Evolutionary conservation across 2,329 filamentous ascomycete genomes (phyloP).

Genomic region (Fusarium humuli): DNA sequence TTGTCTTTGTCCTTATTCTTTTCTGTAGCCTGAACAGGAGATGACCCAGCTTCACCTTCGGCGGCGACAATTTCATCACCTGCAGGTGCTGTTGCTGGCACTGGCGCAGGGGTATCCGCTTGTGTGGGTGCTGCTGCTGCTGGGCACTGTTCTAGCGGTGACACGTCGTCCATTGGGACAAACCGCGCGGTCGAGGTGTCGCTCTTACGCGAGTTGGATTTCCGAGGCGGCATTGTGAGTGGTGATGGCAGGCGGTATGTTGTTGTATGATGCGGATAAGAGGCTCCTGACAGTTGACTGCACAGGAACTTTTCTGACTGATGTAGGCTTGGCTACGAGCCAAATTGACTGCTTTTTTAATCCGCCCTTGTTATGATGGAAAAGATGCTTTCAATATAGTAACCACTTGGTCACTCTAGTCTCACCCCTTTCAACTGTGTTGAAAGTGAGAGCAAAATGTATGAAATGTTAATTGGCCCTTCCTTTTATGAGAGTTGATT

Average conservation of each 20-base stretch:
- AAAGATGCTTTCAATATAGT: not conserved
- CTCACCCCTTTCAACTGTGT: conserved; percentile 17
- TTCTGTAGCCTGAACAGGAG: conserved; percentile 44
- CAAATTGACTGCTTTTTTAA: not conserved
- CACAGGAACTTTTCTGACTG: not conserved
- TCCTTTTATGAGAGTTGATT: not conserved
- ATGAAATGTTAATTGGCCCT: not conserved
- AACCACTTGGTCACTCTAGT: conserved; percentile 37
- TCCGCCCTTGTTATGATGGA: not conserved
- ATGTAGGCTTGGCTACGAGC: not conserved
- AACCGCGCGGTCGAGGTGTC: conserved; percentile 61
- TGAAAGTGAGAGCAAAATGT: not conserved
- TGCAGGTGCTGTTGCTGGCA: conserved; percentile 11
- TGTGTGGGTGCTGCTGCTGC: conserved; percentile 31
- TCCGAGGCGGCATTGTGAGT: conserved; percentile 65
- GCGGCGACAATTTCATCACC: conserved; percentile 3
- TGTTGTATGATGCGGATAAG: not conserved
- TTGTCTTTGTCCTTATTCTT: conserved; percentile 51
- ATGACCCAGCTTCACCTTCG: conserved; percentile 29
- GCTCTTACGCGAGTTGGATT: conserved; percentile 63
- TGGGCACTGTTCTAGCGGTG: conserved; percentile 32
- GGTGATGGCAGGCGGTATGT: conserved; percentile 5
- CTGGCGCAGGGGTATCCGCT: conserved; percentile 32
- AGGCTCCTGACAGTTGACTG: not conserved
- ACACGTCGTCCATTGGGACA: conserved; percentile 57